Evolutionary conservation across 441 rosid genomes (phyloP).

Genomic region (Arabidopsis lyrata): DNA sequence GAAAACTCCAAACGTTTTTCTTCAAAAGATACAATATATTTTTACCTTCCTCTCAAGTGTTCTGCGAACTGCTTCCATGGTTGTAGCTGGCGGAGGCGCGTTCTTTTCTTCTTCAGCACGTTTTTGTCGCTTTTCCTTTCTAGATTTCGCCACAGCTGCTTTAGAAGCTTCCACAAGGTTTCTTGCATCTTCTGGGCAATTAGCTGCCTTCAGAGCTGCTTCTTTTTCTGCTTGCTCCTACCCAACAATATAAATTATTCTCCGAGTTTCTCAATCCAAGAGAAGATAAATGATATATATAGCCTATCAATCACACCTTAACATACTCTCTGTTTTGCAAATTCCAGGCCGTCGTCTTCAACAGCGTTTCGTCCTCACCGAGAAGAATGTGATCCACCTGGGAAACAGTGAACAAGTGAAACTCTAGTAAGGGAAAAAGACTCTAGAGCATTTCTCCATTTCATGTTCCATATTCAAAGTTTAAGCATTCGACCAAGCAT

Average conservation of each 20-base stretch:
- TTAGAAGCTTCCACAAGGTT: not conserved
- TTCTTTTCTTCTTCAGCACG: not conserved
- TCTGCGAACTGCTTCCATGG: not conserved
- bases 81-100: not conserved
- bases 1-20: not conserved
- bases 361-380: conserved; percentile 64
- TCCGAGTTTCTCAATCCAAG: no score
- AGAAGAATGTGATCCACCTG: conserved; percentile 78
- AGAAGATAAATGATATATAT: no score
- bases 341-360: conserved; percentile 67
- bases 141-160: not conserved
- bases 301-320: no score
- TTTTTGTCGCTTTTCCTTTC: not conserved
- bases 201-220: conserved; percentile 60
- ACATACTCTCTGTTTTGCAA: conserved; percentile 53
- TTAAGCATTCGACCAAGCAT: conserved; percentile 3
- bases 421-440: not conserved
- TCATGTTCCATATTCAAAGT: not conserved
- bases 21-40: no score
- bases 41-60: not conserved
- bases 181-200: conserved; percentile 64
- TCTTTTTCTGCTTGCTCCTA: conserved; percentile 1
- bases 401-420: conserved; percentile 10
- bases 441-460: not conserved
- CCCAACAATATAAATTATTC: no score